Evolutionary conservation across 2,329 filamentous ascomycete genomes (phyloP).

Genomic region (Ophiostoma sp.): DNA sequence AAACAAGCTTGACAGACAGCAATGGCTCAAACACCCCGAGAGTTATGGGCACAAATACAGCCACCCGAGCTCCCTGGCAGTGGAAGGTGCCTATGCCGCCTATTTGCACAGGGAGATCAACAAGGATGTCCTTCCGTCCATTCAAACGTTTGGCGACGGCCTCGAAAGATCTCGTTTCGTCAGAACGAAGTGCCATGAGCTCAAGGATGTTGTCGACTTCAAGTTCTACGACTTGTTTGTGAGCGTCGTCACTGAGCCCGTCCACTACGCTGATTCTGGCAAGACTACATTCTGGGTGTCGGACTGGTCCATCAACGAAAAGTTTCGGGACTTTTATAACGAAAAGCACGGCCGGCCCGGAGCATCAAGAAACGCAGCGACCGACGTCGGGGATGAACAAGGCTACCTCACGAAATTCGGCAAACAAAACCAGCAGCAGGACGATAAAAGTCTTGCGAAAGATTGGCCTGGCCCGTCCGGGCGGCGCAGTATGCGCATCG

Average conservation of each 20-base stretch:
- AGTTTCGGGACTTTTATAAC: constrained; percentile 59
- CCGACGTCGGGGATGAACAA: constrained; percentile 43
- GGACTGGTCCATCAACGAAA: constrained; percentile 69
- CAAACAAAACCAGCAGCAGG: neutral
- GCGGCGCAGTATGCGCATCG: constrained; percentile 68
- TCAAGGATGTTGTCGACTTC: constrained; percentile 60
- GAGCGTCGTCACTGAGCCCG: constrained; percentile 62
- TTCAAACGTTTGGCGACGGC: constrained; percentile 45
- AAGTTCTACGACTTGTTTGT: constrained; percentile 70
- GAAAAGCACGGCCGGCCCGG: constrained; percentile 38
- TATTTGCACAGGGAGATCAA: constrained; percentile 48
- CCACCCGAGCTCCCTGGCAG: neutral
- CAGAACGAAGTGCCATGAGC: constrained; percentile 60
- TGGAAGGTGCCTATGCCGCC: constrained; percentile 49
- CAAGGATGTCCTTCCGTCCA: constrained; percentile 46
- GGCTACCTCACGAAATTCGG: constrained; percentile 50
- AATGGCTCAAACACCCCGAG: neutral
- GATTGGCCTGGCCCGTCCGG: constrained; percentile 75
- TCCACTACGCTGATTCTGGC: constrained; percentile 39
- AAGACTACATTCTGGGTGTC: constrained; percentile 69
- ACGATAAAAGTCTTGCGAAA: constrained; percentile 8
- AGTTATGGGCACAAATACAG: neutral
- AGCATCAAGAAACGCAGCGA: constrained; percentile 46
- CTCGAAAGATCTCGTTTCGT: constrained; percentile 44
- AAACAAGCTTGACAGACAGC: constrained; percentile 31